Evolutionary conservation across 2,329 filamentous ascomycete genomes (phyloP), one percentile per base, ranked within the genome.

Genomic region (Phyllosticta citribraziliensis): DNA sequence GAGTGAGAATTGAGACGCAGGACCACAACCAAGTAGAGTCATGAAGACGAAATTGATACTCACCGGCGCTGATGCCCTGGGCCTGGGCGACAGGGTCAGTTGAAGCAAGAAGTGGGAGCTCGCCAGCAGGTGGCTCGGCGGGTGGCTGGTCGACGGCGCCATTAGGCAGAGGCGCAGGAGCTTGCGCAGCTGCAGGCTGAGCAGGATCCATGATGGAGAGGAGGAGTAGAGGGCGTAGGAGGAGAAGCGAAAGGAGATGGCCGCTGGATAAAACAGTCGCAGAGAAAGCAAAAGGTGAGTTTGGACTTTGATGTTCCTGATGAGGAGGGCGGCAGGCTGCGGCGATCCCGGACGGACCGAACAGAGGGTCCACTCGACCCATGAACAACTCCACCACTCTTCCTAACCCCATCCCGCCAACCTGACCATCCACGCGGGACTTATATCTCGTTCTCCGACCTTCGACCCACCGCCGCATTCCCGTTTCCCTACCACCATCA

Each of bases 11-110:
- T 3, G 10, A 19, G 20, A 19, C 17, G 25, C 1, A 22, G 27
- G 4, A 22, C 9, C 33, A 35, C n/a, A 19, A 10, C 20, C 22
- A 3, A 47, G 30, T 8, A 22, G 17, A 52, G 20, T 20, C 22
- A 12, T 17, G 10, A 56, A 19, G 24, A 35, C 30, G 30, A 54
- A 22, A 33, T 17, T 17, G 5, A 12, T 51, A 19, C 57, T 52
- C 67, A 72, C 72, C 73, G 64, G 74, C 73, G 22, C 73, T 77
- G 62, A 78, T 77, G 27, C 72, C 71, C 65, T 75, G 72, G 11
- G 72, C 71, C 63, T 73, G 72, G 10, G 72, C 68, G n/a, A n/a
- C 40, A 17, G 40, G 40, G 40, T 47, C 17, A 11, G 74, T 72
- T 55, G 74, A 70, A 61, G 73, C 70, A 5, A 72, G 68, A 0